Percentiles rank a stretch among this genome's conserved stretches.
Evolutionary conservation across 352 stramenopile species (phyloP).

Genomic region (Globisporangium perplexum): DNA sequence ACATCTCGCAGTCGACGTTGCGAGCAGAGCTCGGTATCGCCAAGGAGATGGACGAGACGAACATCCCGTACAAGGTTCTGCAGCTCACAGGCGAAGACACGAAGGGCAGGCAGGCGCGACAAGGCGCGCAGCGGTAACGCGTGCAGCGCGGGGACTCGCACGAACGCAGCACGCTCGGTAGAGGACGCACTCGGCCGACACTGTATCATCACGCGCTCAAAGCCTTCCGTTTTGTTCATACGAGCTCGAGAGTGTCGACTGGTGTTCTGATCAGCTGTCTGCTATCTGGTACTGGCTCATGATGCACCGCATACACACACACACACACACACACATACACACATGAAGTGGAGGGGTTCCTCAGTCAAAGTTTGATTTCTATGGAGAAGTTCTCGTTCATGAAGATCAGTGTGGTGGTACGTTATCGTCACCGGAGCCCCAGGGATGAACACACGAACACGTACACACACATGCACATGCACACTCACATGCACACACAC

Average conservation of each 20-base stretch:
- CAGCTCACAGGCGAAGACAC: constrained; percentile 71
- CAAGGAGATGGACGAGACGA: constrained; percentile 79
- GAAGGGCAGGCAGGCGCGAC: constrained; percentile 31
- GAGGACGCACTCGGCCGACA: neutral
- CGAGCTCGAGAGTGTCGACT: too few species aligned
- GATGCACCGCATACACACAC: too few species aligned
- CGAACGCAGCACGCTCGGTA: neutral
- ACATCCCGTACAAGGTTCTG: constrained; percentile 83
- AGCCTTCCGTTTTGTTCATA: neutral
- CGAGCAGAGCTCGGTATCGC: constrained; percentile 75
- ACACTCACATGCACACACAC: neutral
- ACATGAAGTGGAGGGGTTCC: constrained; percentile 14
- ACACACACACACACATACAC: neutral
- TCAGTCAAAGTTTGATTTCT: constrained; percentile 28
- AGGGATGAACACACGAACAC: constrained; percentile 2
- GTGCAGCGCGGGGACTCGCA: constrained; percentile 2
- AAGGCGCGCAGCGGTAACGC: constrained; percentile 7
- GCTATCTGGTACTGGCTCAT: too few species aligned
- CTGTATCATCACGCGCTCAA: neutral
- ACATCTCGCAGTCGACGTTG: constrained; percentile 80
- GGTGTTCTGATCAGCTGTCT: too few species aligned
- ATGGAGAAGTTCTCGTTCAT: constrained; percentile 35
- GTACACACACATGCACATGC: constrained; percentile 6
- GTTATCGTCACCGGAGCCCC: constrained; percentile 25
- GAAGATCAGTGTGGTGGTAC: constrained; percentile 38